Conservation (phyloP, 495 filamentous ascomycete genomes). For the Hypoxylon subgilvum region DNA sequence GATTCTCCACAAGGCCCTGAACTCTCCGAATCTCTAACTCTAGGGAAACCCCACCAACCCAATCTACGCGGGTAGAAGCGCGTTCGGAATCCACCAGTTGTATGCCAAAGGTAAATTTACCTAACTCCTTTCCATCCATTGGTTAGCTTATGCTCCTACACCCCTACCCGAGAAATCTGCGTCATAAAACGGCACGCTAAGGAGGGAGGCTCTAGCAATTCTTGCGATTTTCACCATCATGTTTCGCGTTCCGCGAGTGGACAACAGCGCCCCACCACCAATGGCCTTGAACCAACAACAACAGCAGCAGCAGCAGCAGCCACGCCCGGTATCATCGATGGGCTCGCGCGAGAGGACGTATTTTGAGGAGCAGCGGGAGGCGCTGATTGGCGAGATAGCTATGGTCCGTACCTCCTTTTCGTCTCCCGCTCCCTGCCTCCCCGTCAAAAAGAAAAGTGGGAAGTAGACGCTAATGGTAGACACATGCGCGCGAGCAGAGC, state of each 20-base stretch:
- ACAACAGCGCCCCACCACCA: neutral
- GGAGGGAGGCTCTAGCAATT: no score
- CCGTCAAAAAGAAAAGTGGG: neutral
- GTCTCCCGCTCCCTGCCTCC: neutral
- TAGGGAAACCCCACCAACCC: slow-evolving; percentile 19
- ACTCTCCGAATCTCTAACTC: slow-evolving; percentile 4
- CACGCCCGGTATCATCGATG: slow-evolving; percentile 43
- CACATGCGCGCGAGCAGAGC: slow-evolving; percentile 56
- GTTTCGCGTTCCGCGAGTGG: neutral
- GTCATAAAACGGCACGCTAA: no score
- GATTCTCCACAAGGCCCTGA: neutral
- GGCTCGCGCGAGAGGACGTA: slow-evolving; percentile 51
- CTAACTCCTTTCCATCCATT: no score
- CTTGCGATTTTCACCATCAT: no score
- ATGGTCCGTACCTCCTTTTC: slow-evolving; percentile 56
- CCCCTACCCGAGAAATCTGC: neutral
- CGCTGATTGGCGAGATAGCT: slow-evolving; percentile 78
- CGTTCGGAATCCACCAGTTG: neutral
- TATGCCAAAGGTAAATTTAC: neutral
- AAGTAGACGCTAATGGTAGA: neutral
- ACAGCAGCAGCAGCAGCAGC: no score
- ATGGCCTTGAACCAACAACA: slow-evolving; percentile 43
- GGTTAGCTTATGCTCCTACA: no score
- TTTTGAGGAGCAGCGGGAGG: slow-evolving; percentile 83
- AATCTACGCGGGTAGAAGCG: slow-evolving; percentile 12